Conservation (phyloP, 345 rosid species). For the Linum tenue region DNA sequence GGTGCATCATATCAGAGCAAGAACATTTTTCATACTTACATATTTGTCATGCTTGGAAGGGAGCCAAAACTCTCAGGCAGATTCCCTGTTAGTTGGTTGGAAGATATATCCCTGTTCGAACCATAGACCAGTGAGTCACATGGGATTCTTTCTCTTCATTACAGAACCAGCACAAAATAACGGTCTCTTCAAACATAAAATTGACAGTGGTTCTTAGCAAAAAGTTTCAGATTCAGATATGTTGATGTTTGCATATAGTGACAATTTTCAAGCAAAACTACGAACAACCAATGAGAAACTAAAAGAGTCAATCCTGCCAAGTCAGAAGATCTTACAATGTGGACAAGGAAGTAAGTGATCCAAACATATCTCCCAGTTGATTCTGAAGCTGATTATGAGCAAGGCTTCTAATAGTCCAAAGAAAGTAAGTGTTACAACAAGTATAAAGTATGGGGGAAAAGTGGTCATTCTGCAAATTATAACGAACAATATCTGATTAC, state of each 20-base stretch:
- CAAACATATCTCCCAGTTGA: conserved; percentile 48
- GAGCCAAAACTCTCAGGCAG: conserved; percentile 57
- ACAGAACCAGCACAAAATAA: no score
- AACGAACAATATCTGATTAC: conserved; percentile 27
- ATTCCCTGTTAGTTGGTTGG: conserved; percentile 49
- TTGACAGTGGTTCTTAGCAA: not conserved
- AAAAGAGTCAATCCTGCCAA: not conserved
- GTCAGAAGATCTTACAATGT: conserved; percentile 53
- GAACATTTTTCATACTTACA: conserved; percentile 42
- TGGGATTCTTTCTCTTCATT: no score
- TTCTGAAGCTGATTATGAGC: conserved; percentile 73
- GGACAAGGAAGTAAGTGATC: conserved; percentile 59
- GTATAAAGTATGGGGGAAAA: not conserved
- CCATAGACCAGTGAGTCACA: no score
- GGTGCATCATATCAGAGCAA: not conserved
- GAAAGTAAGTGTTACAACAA: conserved; percentile 4
- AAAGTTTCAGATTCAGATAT: not conserved
- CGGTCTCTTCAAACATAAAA: not conserved
- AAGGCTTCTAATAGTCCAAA: conserved; percentile 49
- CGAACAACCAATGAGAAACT: not conserved
- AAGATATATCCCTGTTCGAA: conserved; percentile 68
- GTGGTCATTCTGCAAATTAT: not conserved
- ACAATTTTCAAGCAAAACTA: no score
- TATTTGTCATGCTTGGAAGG: conserved; percentile 52
- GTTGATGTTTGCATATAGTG: no score